A percentile compares a stretch with the other conserved stretches of the same genome.
Evolutionary conservation across 1,139 yeast species (phyloP).

Genomic region (Yamadazyma dendronema): DNA sequence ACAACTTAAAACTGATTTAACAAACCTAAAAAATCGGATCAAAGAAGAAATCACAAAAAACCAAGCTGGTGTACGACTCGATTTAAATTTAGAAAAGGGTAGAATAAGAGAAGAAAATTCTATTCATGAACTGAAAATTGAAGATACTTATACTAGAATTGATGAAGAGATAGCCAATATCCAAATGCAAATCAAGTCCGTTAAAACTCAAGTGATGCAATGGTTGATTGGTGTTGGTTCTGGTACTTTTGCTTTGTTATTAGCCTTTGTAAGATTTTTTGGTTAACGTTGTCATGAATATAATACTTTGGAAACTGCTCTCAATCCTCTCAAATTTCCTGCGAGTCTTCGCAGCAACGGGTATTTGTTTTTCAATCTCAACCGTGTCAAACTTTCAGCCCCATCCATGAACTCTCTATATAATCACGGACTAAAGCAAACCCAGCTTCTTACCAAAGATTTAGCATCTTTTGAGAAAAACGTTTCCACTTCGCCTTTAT

Average conservation of each 20-base stretch:
- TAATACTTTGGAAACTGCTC: conserved; percentile 2
- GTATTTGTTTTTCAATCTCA: conserved; percentile 1
- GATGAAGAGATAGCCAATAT: conserved; percentile 94
- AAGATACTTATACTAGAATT: conserved; percentile 90
- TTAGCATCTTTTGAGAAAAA: conserved; percentile 64
- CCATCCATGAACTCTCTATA: conserved; percentile 73
- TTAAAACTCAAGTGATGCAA: conserved; percentile 94
- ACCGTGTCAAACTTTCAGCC: too few species aligned
- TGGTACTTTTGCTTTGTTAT: conserved; percentile 91
- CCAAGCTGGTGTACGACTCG: conserved; percentile 86
- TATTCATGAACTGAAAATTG: conserved; percentile 87
- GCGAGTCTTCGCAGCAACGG: too few species aligned
- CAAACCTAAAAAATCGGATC: conserved; percentile 77
- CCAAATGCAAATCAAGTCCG: conserved; percentile 91
- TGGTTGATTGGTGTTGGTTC: conserved; percentile 98
- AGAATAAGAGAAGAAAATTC: conserved; percentile 92
- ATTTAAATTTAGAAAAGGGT: conserved; percentile 90
- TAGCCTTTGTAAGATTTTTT: conserved; percentile 85
- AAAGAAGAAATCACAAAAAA: conserved; percentile 91
- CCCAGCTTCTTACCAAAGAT: conserved; percentile 69
- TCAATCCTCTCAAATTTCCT: too few species aligned
- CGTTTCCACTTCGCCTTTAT: conserved; percentile 66
- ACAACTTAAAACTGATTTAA: conserved; percentile 76
- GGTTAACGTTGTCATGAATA: conserved; percentile 51
- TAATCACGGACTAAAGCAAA: conserved; percentile 87